Percentiles rank a stretch among this genome's conserved stretches.
Conservation (phyloP, 1,284 basidiomycete genomes). For the Gomphus bonarii region DNA sequence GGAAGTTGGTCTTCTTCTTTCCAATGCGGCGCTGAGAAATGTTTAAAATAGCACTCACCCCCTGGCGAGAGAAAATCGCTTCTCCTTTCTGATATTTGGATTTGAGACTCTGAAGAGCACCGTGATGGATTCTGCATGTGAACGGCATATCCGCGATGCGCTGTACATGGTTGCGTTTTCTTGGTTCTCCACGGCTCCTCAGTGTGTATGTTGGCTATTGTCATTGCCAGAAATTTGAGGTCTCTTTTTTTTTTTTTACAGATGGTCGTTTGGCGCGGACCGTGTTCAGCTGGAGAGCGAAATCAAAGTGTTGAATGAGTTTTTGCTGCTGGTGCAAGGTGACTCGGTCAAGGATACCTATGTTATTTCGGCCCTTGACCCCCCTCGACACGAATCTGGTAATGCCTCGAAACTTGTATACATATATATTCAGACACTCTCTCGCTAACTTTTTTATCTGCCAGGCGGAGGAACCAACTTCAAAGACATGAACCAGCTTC, state of each 20-base stretch:
- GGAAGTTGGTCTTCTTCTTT: no score
- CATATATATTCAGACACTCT: slow-evolving; percentile 8
- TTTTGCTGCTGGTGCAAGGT: slow-evolving; percentile 64
- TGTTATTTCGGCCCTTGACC: slow-evolving; percentile 45
- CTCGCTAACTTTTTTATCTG: slow-evolving; percentile 1
- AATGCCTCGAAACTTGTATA: slow-evolving; percentile 30
- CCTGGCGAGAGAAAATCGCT: slow-evolving; percentile 81
- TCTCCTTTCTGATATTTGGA: slow-evolving; percentile 85
- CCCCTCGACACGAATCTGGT: slow-evolving; percentile 23
- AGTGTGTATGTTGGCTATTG: slow-evolving; percentile 50
- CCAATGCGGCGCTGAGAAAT: neutral
- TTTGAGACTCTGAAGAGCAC: slow-evolving; percentile 90
- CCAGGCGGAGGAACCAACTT: slow-evolving; percentile 51
- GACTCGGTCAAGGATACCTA: slow-evolving; percentile 62
- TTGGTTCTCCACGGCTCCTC: slow-evolving; percentile 88
- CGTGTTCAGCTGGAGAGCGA: slow-evolving; percentile 85
- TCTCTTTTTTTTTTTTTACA: slow-evolving; percentile 24
- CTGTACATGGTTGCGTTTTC: slow-evolving; percentile 77
- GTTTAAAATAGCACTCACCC: slow-evolving; percentile 68
- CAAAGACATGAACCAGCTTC: slow-evolving; percentile 56
- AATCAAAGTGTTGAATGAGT: slow-evolving; percentile 79
- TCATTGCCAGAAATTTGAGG: neutral
- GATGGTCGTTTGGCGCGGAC: slow-evolving; percentile 93
- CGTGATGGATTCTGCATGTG: slow-evolving; percentile 76
- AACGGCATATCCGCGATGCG: slow-evolving; percentile 65